Conservation (phyloP, 225 moss, liverwort and hornwort genomes). For the Thuidium tamariscinum region DNA sequence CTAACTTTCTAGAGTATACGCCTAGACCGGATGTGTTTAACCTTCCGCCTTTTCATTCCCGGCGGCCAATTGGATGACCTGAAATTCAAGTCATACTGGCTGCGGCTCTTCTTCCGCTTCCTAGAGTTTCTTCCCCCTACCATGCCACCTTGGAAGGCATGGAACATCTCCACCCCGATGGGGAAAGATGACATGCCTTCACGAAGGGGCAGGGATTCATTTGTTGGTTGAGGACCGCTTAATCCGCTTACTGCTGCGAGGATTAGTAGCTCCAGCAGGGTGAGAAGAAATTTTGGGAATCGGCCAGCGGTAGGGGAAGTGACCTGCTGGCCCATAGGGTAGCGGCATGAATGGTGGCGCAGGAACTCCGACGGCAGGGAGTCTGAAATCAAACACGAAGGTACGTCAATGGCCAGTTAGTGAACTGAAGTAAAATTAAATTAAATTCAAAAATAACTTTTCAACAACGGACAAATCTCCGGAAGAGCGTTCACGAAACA, state of each 20-base stretch:
- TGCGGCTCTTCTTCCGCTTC: constrained; percentile 6
- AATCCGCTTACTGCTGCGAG: constrained; percentile 38
- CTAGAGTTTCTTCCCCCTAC: neutral
- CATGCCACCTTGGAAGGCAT: neutral
- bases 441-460: neutral
- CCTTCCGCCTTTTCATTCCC: neutral
- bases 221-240: constrained; percentile 24
- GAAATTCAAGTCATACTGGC: neutral
- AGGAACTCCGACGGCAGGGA: constrained; percentile 99
- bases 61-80: neutral
- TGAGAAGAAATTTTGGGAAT: constrained; percentile 71
- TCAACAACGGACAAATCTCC: neutral
- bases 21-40: neutral
- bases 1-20: neutral
- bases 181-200: neutral
- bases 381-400: constrained; percentile 38
- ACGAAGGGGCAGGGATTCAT: neutral
- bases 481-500: no score
- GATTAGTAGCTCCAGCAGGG: constrained; percentile 24
- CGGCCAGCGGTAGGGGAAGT: constrained; percentile 54
- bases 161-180: neutral
- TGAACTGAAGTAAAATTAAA: neutral
- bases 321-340: constrained; percentile 51
- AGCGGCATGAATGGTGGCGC: constrained; percentile 59
- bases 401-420: neutral